Evolutionary conservation across 306 rosid species (phyloP).

Genomic region (Fagus sylvatica): DNA sequence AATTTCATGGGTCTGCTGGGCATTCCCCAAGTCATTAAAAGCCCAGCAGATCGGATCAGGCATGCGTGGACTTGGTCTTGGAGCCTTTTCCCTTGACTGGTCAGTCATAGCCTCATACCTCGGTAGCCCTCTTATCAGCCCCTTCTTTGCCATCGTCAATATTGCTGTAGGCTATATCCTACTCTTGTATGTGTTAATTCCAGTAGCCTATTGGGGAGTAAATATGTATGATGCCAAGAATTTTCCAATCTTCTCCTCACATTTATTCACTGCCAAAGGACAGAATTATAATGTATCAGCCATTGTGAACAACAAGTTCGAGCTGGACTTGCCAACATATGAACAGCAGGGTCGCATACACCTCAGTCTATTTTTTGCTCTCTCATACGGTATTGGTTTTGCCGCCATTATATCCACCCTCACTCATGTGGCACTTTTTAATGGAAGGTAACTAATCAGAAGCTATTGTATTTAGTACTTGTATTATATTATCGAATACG

Average conservation of each 20-base stretch:
- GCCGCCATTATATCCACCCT: constrained; percentile 58
- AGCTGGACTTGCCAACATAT: constrained; percentile 51
- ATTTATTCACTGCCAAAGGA: constrained; percentile 43
- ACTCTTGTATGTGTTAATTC: constrained; percentile 45
- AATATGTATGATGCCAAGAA: constrained; percentile 52
- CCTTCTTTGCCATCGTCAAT: constrained; percentile 58
- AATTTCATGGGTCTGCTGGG: constrained; percentile 69
- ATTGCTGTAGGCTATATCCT: constrained; percentile 48
- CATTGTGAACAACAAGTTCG: constrained; percentile 58
- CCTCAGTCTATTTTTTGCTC: constrained; percentile 50
- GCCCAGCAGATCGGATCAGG: constrained; percentile 78
- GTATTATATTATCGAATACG: not conserved
- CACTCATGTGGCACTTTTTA: constrained; percentile 61
- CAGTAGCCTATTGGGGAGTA: constrained; percentile 53
- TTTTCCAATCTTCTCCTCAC: constrained; percentile 58
- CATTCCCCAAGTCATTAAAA: constrained; percentile 44
- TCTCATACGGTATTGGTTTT: constrained; percentile 63
- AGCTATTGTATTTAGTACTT: constrained; percentile 1
- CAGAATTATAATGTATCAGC: constrained; percentile 36
- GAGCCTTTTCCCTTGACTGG: constrained; percentile 64
- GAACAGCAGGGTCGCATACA: constrained; percentile 44
- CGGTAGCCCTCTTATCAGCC: constrained; percentile 59
- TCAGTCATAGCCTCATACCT: constrained; percentile 47
- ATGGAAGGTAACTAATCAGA: constrained; percentile 49
- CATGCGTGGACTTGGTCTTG: constrained; percentile 55